Base-by-base conservation (phyloP, 2,329 filamentous ascomycete species). In the Claviceps spartinae region DNA sequence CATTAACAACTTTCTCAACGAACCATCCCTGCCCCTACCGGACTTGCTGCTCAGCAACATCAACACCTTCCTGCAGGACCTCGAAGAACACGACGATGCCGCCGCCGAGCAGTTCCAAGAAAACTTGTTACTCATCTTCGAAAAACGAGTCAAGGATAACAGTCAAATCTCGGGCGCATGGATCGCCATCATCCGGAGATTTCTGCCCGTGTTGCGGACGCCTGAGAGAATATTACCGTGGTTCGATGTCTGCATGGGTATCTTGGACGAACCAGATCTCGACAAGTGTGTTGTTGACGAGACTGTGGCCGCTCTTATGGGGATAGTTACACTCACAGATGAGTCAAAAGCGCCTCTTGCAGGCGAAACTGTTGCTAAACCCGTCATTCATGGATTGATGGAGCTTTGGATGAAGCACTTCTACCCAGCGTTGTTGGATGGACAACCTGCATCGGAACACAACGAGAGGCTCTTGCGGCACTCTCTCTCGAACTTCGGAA, bases 71-170 rank as follows among this genome's bases (percentile, higher is more conserved):
- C 72, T 88, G 48, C 77, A 82, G 46, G 82, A 81, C 60, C 81
- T 87, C 63, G 71, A 78, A 52, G 77, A 78, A 58, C 76, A 79
- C 56, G 86, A 90, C 60, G 84, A 88, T 49, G 69, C 74, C 52
- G 75, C 81, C 42, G 76, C 81, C n/a, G 83, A 87, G 57, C 80
- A 82, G 53, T 73, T 89, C 49, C 81, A 88, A 55, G 85, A 88
- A 42, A 86, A 89, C 59, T 74, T 93, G 7, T 69, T 83, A 42
- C 67, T 73, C 24, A 74, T 87, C 51, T 88, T 83, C 68, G 74
- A 82, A 53, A 81, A 77, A 60, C 72, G 79, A 57, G 78, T 90
- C 54, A 72, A 73, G 24, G 74, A 75, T 37, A 72, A 73, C 24
- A 69, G 77, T 2, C 65, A 74, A 49, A 78, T 79, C 58, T 77